phyloP scores from a whole-genome alignment of 257 asterid species.

The Primulina eburnea region DNA sequence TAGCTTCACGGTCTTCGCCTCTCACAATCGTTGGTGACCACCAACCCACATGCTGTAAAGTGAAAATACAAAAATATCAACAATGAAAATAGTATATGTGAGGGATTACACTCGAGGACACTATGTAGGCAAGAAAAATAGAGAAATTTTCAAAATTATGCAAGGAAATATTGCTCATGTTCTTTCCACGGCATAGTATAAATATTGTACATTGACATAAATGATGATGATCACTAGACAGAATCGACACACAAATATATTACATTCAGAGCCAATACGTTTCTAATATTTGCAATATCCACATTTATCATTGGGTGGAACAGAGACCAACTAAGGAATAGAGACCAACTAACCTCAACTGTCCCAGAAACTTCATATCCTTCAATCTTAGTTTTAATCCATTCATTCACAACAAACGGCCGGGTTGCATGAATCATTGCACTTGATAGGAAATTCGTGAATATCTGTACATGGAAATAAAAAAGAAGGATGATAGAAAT shows the following conservation, averaged over 20 bases:
- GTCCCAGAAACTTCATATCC: slow-evolving; percentile 99
- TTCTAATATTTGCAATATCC: slow-evolving; percentile 19
- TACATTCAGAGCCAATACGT: not conserved
- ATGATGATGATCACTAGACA: not conserved
- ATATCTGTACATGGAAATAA: slow-evolving; percentile 54
- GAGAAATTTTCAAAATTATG: not conserved
- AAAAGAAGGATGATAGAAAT: slow-evolving; percentile 4
- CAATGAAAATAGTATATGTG: slow-evolving; percentile 1
- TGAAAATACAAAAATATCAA: slow-evolving; percentile 22
- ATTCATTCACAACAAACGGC: slow-evolving; percentile 83
- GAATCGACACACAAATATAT: not conserved
- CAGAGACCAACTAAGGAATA: slow-evolving; percentile 5
- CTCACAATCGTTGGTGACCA: slow-evolving; percentile 94
- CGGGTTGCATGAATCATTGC: slow-evolving; percentile 94
- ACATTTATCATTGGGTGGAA: slow-evolving; percentile 13
- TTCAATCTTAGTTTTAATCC: slow-evolving; percentile 96
- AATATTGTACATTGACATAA: not conserved
- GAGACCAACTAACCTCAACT: slow-evolving; percentile 71
- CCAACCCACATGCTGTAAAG: slow-evolving; percentile 86
- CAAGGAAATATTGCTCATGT: not conserved
- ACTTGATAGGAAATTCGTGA: slow-evolving; percentile 97
- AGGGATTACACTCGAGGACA: not conserved
- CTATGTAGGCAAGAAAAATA: not conserved
- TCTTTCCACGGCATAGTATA: not conserved
- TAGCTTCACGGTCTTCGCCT: slow-evolving; percentile 98